Conservation (phyloP, 306 rosid species). For the Castanea mollissima region DNA sequence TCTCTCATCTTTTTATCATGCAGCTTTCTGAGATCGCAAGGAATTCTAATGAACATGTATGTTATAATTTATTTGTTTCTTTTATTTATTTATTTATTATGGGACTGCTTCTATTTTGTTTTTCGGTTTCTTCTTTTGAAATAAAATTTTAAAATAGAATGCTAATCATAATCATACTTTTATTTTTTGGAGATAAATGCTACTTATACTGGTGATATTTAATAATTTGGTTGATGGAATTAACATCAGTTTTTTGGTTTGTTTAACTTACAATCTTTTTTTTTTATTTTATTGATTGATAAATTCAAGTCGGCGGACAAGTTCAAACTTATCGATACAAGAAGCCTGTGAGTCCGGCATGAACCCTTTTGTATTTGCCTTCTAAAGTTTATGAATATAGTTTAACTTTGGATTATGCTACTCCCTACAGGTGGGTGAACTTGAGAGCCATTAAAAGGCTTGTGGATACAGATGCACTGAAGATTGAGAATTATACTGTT, state of each 20-base stretch:
- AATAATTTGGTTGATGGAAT: not conserved
- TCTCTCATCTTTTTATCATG: constrained; percentile 8
- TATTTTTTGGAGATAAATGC: too few relatives aligned
- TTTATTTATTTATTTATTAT: not conserved
- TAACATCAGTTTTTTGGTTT: constrained; percentile 11
- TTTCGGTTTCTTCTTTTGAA: not conserved
- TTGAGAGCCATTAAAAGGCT: constrained; percentile 56
- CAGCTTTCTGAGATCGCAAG: constrained; percentile 64
- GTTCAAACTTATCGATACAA: constrained; percentile 62
- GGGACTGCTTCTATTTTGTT: constrained; percentile 9
- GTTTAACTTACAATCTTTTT: not conserved
- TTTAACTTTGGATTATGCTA: constrained; percentile 3
- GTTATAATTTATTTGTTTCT: not conserved
- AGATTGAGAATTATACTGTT: constrained; percentile 30
- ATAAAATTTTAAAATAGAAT: constrained; percentile 8
- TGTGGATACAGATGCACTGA: constrained; percentile 42
- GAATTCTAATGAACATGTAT: constrained; percentile 47
- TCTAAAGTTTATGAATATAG: constrained; percentile 9
- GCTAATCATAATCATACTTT: not conserved
- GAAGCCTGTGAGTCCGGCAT: constrained; percentile 56
- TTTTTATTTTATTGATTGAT: constrained; percentile 22
- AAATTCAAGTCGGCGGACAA: constrained; percentile 42
- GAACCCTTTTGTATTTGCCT: constrained; percentile 7
- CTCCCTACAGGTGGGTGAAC: constrained; percentile 58
- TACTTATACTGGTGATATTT: not conserved